These are phyloP conservation scores for Salinomyces thailandicus DNA, from an alignment of 2,329 filamentous ascomycete genomes.

Conservation along the genomic window DNA sequence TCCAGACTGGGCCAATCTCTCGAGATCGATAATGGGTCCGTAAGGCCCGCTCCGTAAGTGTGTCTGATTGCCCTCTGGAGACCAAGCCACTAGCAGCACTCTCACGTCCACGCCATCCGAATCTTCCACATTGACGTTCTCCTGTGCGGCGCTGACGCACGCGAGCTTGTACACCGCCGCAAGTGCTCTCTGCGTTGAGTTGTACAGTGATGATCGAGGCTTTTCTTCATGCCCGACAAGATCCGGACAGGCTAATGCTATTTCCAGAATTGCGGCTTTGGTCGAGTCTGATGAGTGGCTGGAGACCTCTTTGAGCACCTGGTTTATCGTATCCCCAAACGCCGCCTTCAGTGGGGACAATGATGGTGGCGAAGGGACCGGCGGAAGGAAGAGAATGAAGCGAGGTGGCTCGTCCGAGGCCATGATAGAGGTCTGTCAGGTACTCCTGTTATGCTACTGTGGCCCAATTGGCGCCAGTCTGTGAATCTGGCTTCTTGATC, in stretches of 20 bases:
- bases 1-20: conserved; percentile 37
- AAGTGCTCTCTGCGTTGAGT: conserved; percentile 60
- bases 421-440: no score
- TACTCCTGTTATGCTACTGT: no score
- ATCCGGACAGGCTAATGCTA: conserved; percentile 54
- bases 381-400: conserved; percentile 37
- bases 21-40: conserved; percentile 43
- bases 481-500: no score
- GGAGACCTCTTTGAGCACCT: conserved; percentile 33
- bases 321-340: conserved; percentile 32
- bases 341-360: conserved; percentile 33
- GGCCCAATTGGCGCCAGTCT: no score
- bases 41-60: conserved; percentile 14
- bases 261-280: conserved; percentile 39
- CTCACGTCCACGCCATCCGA: conserved; percentile 65
- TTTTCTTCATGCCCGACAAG: conserved; percentile 43
- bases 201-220: conserved; percentile 51
- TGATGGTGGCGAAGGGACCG: conserved; percentile 30
- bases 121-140: conserved; percentile 52
- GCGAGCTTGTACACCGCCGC: conserved; percentile 70
- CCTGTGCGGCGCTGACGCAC: conserved; percentile 57
- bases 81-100: conserved; percentile 61
- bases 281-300: conserved; percentile 21
- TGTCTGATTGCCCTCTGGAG: conserved; percentile 24
- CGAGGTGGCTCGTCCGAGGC: conserved; percentile 15